Evolutionary conservation across 306 rosid genomes (phyloP), one percentile per base, ranked within the genome.

Genomic region (Argentina anserina): DNA sequence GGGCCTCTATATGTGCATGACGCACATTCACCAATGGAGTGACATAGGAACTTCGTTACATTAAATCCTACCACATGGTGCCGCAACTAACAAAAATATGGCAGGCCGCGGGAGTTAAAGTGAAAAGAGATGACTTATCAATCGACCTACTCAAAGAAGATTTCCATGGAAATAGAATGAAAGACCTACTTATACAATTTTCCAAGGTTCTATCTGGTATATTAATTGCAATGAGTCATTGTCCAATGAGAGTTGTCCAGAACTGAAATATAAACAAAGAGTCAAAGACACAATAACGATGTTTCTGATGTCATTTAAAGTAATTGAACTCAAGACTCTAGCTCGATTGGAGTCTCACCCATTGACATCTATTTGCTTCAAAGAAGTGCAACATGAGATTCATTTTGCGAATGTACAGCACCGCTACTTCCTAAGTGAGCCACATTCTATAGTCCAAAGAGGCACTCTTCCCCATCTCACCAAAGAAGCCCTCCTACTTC

Each of bases 91-190:
- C 12, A 6, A 21, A 36, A 56, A 25, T 53, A 53, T 53, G 60
- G 29, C 60, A 21, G 29, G 29, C 14, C 5, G 9, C 14, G 21
- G 45, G 23, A 50, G 8, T 50, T 2, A 33, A 33, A 33, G 5
- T 39, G 42, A 34, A 12, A n/a, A 20, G 9, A 6, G 15, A 49
- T 11, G 37, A 34, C 46, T n/a, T 28, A 36, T 23, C 4, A 26
- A 41, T 28, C 1, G 5, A 64, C 49, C 40, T 53, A 56, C 65
- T 55, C 52, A 15, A 55, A 14, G 5, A 29, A 25, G 46, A 29
- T 11, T 26, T 71, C 11, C 75, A 71, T 55, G 25, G 20, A 71
- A 71, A 14, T 17, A 26, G 75, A 50, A 8, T 13, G 58, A 33
- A 21, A 31, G 64, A 31, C 75, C 39, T 9, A 12, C 36, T 47